These are phyloP conservation scores for Solanum dulcamara DNA, from an alignment of 257 asterid species.

Conservation along the genomic window DNA sequence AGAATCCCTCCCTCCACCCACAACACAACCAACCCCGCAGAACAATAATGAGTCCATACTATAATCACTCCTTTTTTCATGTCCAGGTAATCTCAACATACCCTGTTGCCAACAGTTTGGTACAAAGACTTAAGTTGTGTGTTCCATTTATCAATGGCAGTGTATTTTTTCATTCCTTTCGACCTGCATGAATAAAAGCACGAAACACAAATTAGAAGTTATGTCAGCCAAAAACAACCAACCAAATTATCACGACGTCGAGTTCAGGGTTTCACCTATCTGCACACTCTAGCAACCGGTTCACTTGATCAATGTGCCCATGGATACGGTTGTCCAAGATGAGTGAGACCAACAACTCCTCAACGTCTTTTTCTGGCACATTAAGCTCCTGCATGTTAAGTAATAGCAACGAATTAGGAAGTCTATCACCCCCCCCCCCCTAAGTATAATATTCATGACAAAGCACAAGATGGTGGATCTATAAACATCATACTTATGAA, in stretches of 20 bases:
- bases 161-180: constrained; percentile 88
- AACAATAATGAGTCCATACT: background rate
- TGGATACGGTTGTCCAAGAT: constrained; percentile 81
- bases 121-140: constrained; percentile 74
- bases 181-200: constrained; percentile 30
- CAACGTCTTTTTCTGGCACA: constrained; percentile 94
- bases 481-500: background rate
- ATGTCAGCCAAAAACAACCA: background rate
- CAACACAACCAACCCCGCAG: no score
- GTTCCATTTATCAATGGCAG: constrained; percentile 94
- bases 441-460: background rate
- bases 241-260: background rate
- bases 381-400: constrained; percentile 66
- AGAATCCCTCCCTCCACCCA: no score
- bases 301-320: constrained; percentile 97
- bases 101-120: constrained; percentile 73
- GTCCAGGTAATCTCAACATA: constrained; percentile 31
- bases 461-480: background rate
- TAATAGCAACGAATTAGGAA: background rate
- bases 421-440: background rate
- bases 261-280: constrained; percentile 51
- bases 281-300: constrained; percentile 82
- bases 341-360: constrained; percentile 81
- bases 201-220: background rate
- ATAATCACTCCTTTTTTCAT: background rate